Percentiles rank a stretch among this genome's conserved stretches.
These are phyloP conservation scores for Sporothrix pallida DNA, from an alignment of 2,329 filamentous ascomycete species.

Conservation along the genomic window DNA sequence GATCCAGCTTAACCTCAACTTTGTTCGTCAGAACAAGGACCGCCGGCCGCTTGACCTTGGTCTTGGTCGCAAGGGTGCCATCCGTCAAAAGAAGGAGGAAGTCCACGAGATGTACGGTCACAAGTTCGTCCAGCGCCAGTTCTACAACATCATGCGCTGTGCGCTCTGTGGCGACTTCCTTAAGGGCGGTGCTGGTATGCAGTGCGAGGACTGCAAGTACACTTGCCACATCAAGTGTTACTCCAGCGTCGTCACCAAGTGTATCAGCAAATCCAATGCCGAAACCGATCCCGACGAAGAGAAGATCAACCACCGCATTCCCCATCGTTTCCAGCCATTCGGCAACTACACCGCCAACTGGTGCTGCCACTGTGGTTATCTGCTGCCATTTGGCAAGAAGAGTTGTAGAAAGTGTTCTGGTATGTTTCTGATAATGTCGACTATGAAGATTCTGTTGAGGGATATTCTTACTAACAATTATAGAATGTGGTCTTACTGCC, in stretches of 20 bases:
- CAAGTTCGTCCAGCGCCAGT: constrained; percentile 98
- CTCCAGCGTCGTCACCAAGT: constrained; percentile 95
- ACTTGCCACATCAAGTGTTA: constrained; percentile 99
- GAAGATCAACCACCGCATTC: constrained; percentile 99
- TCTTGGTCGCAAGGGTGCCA: constrained; percentile 91
- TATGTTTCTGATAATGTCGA: constrained; percentile 51
- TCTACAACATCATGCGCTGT: constrained; percentile 99
- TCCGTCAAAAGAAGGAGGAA: constrained; percentile 97
- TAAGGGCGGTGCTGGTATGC: constrained; percentile 98
- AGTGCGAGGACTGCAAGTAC: constrained; percentile 99
- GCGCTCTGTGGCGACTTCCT: constrained; percentile 97
- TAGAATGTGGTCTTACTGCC: constrained; percentile 89
- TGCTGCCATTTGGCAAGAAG: constrained; percentile 92
- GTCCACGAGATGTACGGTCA: constrained; percentile 98
- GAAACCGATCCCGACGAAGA: constrained; percentile 98
- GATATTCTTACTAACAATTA: constrained; percentile 42
- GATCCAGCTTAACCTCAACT: constrained; percentile 89
- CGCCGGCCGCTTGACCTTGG: constrained; percentile 84
- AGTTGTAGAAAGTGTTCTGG: constrained; percentile 91
- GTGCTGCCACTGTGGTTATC: constrained; percentile 98
- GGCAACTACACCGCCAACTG: constrained; percentile 98
- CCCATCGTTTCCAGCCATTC: constrained; percentile 95
- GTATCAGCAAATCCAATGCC: constrained; percentile 98
- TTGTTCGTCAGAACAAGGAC: constrained; percentile 87
- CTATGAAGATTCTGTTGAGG: too few relatives aligned